Base-by-base conservation (phyloP, 345 rosid genomes). In the Turnera subulata region DNA sequence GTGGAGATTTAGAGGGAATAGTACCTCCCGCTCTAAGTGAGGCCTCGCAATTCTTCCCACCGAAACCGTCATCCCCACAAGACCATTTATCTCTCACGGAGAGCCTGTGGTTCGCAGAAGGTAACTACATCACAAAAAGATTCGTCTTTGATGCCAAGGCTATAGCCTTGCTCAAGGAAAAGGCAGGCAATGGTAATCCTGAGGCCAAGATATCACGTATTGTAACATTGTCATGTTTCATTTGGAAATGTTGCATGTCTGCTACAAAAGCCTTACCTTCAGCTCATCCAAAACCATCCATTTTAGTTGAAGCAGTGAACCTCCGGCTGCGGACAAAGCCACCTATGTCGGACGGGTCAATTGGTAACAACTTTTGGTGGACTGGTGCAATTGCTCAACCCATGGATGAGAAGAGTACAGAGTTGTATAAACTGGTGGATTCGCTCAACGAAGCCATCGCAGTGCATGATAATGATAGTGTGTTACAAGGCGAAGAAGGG, bases 241-340 rank as follows among this genome's bases (percentile, higher is more conserved):
- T 52, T 26, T 62, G 66, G 66, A 62, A 53, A 52, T 53, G 37
- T 12, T 32, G 20, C 2, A 62, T 62, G 59, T 21, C n/a, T 14
- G 66, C 53, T 1, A 33, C 66, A 5, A 62, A 35, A 32, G 35
- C 21, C 6, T 0, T 22, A 9, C 14, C 58, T 4, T 18, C 50
- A 29, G 42, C 16, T 18, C 11, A 46, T 6, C 11, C 60, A 6
- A 64, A 39, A 25, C 49, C 43, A 23, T 64, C 55, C 0, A 55
- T 64, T 46, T 9, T 64, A 38, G 68, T 48, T n/a, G 55, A 64
- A 15, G 56, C 62, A 22, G 68, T 56, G 47, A 39, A 64, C 22
- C 62, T 64, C 13, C 26, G 68, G 40, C 5, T 24, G 13, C 13
- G 25, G 11, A 47, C 53, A 3, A 48, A 21, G n/a, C 68, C 68